Evolutionary conservation across 2,329 filamentous ascomycete species (phyloP).

Genomic region (Didymella keratinophila): DNA sequence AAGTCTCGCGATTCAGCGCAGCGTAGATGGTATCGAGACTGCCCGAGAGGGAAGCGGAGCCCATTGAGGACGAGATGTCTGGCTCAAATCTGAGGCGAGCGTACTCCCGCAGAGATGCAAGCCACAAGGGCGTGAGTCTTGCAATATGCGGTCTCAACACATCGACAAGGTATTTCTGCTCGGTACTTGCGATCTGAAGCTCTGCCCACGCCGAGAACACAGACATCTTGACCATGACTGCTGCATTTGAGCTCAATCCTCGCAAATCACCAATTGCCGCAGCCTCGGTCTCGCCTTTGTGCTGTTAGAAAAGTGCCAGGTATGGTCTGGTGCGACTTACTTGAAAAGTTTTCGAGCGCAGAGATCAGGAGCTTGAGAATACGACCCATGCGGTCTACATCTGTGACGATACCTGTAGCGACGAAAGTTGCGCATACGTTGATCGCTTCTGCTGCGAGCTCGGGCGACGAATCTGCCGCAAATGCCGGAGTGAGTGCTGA

Average conservation of each 20-base stretch:
- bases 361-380: constrained; percentile 93
- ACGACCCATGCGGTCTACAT: constrained; percentile 97
- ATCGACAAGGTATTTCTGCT: constrained; percentile 87
- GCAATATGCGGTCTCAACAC: constrained; percentile 91
- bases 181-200: constrained; percentile 90
- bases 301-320: constrained; percentile 24
- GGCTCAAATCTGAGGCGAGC: constrained; percentile 93
- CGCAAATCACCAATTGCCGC: constrained; percentile 92
- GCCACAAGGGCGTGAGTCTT: constrained; percentile 89
- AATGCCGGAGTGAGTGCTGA: constrained; percentile 96
- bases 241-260: constrained; percentile 91
- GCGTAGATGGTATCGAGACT: constrained; percentile 95
- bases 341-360: constrained; percentile 90
- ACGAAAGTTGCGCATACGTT: constrained; percentile 99
- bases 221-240: constrained; percentile 98
- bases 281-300: constrained; percentile 71
- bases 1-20: constrained; percentile 89
- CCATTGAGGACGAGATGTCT: constrained; percentile 90
- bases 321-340: constrained; percentile 46
- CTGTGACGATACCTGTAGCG: constrained; percentile 94
- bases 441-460: constrained; percentile 93
- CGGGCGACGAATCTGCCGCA: constrained; percentile 92
- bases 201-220: constrained; percentile 98
- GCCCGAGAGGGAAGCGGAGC: constrained; percentile 79
- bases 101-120: constrained; percentile 92